A percentile compares a stretch with the other conserved stretches of the same genome.
Conservation (phyloP, 2,329 filamentous ascomycete genomes). For the Aaosphaeria arxii region DNA sequence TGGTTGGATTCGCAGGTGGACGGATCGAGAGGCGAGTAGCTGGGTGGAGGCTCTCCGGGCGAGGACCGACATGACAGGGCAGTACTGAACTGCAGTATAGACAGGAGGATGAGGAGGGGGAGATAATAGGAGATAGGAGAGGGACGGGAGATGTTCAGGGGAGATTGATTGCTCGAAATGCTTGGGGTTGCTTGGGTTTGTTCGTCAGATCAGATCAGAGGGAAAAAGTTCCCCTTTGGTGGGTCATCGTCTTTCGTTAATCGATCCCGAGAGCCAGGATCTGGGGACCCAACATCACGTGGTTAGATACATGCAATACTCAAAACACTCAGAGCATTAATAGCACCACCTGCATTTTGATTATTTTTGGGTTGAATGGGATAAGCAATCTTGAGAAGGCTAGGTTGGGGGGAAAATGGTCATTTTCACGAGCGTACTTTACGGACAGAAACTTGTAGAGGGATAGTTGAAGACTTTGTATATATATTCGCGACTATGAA, state of each 20-base stretch:
- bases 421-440: too few species aligned
- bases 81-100: background rate
- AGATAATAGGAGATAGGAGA: background rate
- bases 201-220: background rate
- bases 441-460: too few species aligned
- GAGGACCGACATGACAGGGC: slow-evolving; percentile 21
- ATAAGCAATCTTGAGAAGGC: too few species aligned
- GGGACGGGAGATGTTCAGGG: slow-evolving; percentile 1
- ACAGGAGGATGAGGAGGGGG: slow-evolving; percentile 1
- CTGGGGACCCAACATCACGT: slow-evolving; percentile 3
- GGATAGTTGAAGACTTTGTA: too few species aligned
- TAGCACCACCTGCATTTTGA: too few species aligned
- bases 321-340: too few species aligned
- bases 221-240: too few species aligned
- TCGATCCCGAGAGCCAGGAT: slow-evolving; percentile 15
- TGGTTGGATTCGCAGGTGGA: slow-evolving; percentile 48
- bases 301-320: background rate
- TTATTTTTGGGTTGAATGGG: too few species aligned
- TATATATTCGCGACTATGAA: too few species aligned
- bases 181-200: background rate
- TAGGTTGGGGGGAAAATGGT: too few species aligned
- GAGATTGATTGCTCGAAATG: too few species aligned
- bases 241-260: too few species aligned
- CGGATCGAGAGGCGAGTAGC: slow-evolving; percentile 37
- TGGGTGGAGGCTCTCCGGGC: slow-evolving; percentile 18